A percentile compares a stretch with the other conserved stretches of the same genome.
phyloP scores from a whole-genome alignment of 2,329 filamentous ascomycete genomes.

The Stagonosporopsis chrysanthemi region DNA sequence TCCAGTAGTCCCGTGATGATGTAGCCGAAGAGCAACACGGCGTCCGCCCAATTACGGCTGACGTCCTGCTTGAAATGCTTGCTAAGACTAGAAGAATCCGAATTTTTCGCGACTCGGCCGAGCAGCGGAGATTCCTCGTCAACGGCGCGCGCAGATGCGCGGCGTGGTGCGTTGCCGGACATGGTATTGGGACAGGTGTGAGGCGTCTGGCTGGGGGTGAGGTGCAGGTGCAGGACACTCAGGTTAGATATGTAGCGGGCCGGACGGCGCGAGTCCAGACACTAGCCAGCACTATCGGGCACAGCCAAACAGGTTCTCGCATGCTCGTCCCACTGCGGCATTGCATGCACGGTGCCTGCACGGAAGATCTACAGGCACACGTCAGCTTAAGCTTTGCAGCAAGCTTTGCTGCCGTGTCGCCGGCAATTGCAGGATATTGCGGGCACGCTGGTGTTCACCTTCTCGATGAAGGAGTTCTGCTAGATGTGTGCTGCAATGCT shows the following conservation, averaged over 20 bases:
- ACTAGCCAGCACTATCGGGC: not conserved
- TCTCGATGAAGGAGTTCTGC: conserved; percentile 3
- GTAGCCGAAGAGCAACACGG: conserved; percentile 75
- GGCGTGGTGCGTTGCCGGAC: conserved; percentile 5
- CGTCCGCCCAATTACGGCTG: conserved; percentile 68
- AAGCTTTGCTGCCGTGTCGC: conserved; percentile 26
- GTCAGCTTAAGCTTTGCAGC: conserved; percentile 34
- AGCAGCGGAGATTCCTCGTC: conserved; percentile 48
- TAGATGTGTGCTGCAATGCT: conserved; percentile 4
- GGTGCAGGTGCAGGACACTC: conserved; percentile 12
- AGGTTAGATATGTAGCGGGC: conserved; percentile 19
- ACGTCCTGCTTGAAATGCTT: conserved; percentile 59
- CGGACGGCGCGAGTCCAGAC: conserved; percentile 8
- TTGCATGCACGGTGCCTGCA: conserved; percentile 12
- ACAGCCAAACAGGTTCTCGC: conserved; percentile 9
- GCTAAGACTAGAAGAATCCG: conserved; percentile 30
- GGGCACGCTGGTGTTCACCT: conserved; percentile 3
- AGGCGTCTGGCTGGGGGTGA: conserved; percentile 5
- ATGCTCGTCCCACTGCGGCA: not conserved
- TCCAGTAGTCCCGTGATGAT: conserved; percentile 80
- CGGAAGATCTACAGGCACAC: conserved; percentile 21
- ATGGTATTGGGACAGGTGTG: conserved; percentile 10
- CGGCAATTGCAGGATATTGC: conserved; percentile 41
- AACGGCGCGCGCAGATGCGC: conserved; percentile 18
- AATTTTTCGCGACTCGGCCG: conserved; percentile 31